Base-by-base conservation (phyloP, 371 early-diverging fungal species). In the Blakeslea trispora region DNA sequence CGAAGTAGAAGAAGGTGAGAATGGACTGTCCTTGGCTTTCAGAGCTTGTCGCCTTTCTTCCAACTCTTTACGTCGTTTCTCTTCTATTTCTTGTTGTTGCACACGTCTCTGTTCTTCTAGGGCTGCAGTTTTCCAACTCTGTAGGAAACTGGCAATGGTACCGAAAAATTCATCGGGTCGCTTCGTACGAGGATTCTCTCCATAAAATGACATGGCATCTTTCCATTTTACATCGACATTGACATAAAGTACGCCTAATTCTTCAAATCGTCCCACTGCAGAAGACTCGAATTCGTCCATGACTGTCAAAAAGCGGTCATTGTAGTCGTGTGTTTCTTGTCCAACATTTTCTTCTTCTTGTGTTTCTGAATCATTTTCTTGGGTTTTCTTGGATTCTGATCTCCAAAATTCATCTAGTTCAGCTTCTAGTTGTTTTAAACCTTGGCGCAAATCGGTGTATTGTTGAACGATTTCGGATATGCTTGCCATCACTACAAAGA, bases 81-180 rank as follows among this genome's bases (percentile, higher is more conserved):
- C 72, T 18, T 72, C 69, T 23, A 64, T 51, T 51, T 74, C 75
- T 43, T 61, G 49, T 47, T 63, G 50, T 40, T 68, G 52, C 0
- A 46, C 45, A 40, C 74, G 61, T 32, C 63, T 61, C 18, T 61
- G 47, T 41, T 79, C 76, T 44, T 69, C 72, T 3, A 53, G 18
- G 0, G 65, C 63, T 2, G 72, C 70, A 17, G 45, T 59, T 42
- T 71, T 64, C 65, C 50, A 51, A 5, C 44, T 34, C 15, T 28
- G 11, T 8, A 60, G 47, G 55, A 92, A 92, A 1, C 79, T 81
- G 60, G 85, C 80, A 68, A 91, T 90, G 22, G 91, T 82, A 3
- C 84, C 82, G 76, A 92, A 92, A 71, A 91, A 94, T 57, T 93
- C 94, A 51, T 94, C 94, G 0, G 91, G 91, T 47, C 85, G 84